Conservation (phyloP, 139 green algal genomes). For the Auxenochlorella protothecoides region DNA sequence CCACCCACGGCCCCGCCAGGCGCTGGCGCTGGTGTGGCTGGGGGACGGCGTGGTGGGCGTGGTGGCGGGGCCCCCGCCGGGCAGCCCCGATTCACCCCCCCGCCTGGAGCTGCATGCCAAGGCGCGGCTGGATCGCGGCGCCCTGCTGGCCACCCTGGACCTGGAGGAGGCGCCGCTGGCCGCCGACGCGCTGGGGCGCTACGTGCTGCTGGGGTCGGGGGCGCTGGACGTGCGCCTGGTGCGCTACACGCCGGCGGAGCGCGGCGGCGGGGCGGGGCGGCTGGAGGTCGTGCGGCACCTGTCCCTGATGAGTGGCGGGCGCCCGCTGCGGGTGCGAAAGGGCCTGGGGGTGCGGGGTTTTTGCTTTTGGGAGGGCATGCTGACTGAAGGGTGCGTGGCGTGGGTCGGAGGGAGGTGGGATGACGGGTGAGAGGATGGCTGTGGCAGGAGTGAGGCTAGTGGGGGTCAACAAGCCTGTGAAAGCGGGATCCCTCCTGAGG, state of each 20-base stretch:
- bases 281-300: slow-evolving; percentile 24
- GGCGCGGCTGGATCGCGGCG: slow-evolving; percentile 76
- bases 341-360: too few relatives aligned
- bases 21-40: slow-evolving; percentile 52
- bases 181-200: slow-evolving; percentile 62
- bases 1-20: slow-evolving; percentile 2
- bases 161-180: slow-evolving; percentile 54
- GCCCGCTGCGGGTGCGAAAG: too few relatives aligned
- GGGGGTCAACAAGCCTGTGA: too few relatives aligned
- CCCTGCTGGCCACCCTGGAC: slow-evolving; percentile 47
- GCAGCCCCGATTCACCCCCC: background rate
- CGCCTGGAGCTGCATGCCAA: slow-evolving; percentile 78
- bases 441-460: too few relatives aligned
- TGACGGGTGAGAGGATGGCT: too few relatives aligned
- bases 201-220: slow-evolving; percentile 49
- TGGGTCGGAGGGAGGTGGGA: too few relatives aligned
- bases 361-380: too few relatives aligned
- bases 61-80: slow-evolving; percentile 3
- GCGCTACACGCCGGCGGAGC: slow-evolving; percentile 6
- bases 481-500: too few relatives aligned
- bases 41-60: slow-evolving; percentile 30
- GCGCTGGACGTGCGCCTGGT: slow-evolving; percentile 73
- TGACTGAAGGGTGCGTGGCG: too few relatives aligned
- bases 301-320: too few relatives aligned
- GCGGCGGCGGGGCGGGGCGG: too few relatives aligned